Conservation (phyloP, 2,329 filamentous ascomycete genomes). For the Calonectria pteridis region DNA sequence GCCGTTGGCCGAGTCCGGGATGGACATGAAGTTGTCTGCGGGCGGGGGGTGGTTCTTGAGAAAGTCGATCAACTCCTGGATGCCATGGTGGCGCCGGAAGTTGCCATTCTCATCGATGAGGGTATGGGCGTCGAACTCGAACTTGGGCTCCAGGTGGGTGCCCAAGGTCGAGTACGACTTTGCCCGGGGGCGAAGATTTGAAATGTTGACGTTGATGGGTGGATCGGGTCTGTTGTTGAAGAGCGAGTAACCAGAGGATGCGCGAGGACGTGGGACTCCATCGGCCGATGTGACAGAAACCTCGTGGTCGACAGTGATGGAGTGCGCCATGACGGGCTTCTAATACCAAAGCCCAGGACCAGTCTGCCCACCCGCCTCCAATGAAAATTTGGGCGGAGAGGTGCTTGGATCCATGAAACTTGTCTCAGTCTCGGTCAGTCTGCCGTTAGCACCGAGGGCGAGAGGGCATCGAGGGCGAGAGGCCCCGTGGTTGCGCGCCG, state of each 20-base stretch:
- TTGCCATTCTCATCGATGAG: constrained; percentile 34
- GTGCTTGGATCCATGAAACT: constrained; percentile 42
- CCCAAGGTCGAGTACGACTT: constrained; percentile 41
- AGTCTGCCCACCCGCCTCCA: constrained; percentile 21
- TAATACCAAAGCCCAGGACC: constrained; percentile 24
- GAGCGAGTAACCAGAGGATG: constrained; percentile 24
- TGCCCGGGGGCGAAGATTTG: constrained; percentile 36
- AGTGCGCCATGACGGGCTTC: constrained; percentile 43
- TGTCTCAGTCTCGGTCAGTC: constrained; percentile 38
- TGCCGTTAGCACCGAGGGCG: neutral
- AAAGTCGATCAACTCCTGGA: constrained; percentile 60
- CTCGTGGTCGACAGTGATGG: constrained; percentile 34
- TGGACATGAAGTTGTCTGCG: constrained; percentile 63
- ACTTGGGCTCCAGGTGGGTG: constrained; percentile 25
- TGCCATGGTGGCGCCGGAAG: constrained; percentile 41
- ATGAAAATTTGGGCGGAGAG: constrained; percentile 36
- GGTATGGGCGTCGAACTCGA: constrained; percentile 38
- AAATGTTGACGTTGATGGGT: constrained; percentile 18
- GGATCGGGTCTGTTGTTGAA: constrained; percentile 15
- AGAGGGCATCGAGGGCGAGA: neutral
- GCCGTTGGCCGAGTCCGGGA: constrained; percentile 48
- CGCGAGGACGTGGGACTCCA: constrained; percentile 35
- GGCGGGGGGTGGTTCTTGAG: constrained; percentile 63
- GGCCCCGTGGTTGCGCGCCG: neutral
- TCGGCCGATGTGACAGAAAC: constrained; percentile 38